Conservation (phyloP, 805 yeast species). For the Wickerhamiella galacta region DNA sequence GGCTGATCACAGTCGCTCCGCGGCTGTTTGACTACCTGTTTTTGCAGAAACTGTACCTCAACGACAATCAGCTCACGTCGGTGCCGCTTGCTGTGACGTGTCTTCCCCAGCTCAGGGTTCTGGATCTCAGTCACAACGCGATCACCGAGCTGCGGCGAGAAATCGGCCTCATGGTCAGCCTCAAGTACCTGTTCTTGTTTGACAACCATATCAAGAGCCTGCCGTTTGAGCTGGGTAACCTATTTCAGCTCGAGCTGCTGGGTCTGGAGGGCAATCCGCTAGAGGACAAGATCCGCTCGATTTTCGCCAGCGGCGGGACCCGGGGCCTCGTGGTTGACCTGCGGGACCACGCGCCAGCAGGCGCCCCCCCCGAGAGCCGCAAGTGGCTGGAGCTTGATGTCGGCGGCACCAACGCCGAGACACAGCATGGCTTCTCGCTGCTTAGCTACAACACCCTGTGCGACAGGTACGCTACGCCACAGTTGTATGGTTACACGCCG, state of each 20-base stretch:
- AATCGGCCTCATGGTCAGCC: conserved; percentile 63
- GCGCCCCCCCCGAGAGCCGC: conserved; percentile 53
- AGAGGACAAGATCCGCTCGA: conserved; percentile 43
- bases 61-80: conserved; percentile 58
- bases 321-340: conserved; percentile 63
- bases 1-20: conserved; percentile 51
- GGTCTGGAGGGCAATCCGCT: conserved; percentile 92
- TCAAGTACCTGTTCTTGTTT: conserved; percentile 70
- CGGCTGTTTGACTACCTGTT: conserved; percentile 67
- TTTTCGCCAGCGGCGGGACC: conserved; percentile 68
- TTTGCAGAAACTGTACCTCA: conserved; percentile 69
- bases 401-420: neutral
- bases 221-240: conserved; percentile 73
- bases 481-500: conserved; percentile 86
- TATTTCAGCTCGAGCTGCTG: conserved; percentile 67
- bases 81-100: conserved; percentile 55
- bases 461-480: conserved; percentile 87
- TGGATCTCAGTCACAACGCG: conserved; percentile 71
- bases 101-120: conserved; percentile 56
- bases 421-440: conserved; percentile 36
- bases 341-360: conserved; percentile 65
- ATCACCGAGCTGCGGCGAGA: conserved; percentile 64
- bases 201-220: conserved; percentile 64
- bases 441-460: conserved; percentile 85
- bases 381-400: conserved; percentile 68